Evolutionary conservation across 2,329 filamentous ascomycete genomes (phyloP), one percentile per base, ranked within the genome.

Genomic region (Waltergamsia citrina): DNA sequence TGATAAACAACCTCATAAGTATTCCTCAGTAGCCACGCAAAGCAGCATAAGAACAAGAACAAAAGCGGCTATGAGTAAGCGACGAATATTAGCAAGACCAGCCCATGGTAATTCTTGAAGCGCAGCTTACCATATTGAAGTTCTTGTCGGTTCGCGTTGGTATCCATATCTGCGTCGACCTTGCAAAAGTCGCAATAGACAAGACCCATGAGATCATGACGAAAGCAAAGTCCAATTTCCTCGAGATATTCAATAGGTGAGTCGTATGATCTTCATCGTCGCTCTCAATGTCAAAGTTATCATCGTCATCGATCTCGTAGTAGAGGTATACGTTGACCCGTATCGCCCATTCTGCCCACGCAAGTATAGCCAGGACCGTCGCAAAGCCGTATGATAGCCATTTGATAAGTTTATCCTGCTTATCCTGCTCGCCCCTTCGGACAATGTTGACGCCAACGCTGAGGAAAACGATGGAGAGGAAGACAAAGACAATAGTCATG

Each of bases 1-100:
- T 36, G 31, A 9, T 38, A 41, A 15, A 43, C 42, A n/a, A 56
- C 35, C 12, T 14, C 28, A 32, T 49, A 57, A 1, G 38, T 32
- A 0, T 41, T 44, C 7, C 41, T 47, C 2, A 52, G 11, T 3
- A 56, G 38, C 46, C 51, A 51, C 4, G 53, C 35, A 2, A 35
- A 18, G 4, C 45, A 41, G 16, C 44, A 38, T 2, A 36, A 42
- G 10, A 54, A 37, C 7, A 54, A 39, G 29, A 45, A 45, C 6
- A 29, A 44, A 4, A 43, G 42, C 8, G 44, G 33, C 49, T 53
- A 15, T 3, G 7, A 7, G n/a, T n/a, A n/a, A n/a, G n/a, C n/a
- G n/a, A n/a, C n/a, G n/a, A n/a, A n/a, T n/a, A n/a, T n/a, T n/a
- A n/a, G n/a, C n/a, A n/a, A n/a, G n/a, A n/a, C n/a, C n/a, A n/a